Evolutionary conservation across 257 asterid species (phyloP).

Genomic region (Solanum lignicaule): DNA sequence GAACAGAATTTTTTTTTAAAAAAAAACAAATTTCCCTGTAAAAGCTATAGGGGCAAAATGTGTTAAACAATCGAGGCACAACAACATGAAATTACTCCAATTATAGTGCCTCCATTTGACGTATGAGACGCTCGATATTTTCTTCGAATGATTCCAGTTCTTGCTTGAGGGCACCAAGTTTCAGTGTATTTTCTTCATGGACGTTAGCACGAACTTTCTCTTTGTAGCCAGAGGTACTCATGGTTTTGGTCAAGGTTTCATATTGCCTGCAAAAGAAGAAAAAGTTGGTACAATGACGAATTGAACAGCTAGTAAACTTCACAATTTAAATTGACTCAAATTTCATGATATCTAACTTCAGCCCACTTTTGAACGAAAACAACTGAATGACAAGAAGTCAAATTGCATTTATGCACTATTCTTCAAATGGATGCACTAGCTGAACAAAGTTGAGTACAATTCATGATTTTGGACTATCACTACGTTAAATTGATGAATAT

Average conservation of each 20-base stretch:
- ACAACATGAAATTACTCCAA: neutral
- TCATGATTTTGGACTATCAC: neutral
- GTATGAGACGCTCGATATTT: slow-evolving; percentile 46
- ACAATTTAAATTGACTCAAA: neutral
- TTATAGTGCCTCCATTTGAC: slow-evolving; percentile 17
- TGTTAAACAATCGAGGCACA: neutral
- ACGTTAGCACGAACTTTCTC: slow-evolving; percentile 61
- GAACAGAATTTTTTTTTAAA: neutral
- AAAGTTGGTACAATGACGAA: neutral
- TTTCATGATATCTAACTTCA: neutral
- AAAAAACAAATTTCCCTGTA: neutral
- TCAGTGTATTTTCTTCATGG: slow-evolving; percentile 46
- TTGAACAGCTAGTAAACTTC: neutral
- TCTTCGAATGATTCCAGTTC: slow-evolving; percentile 48
- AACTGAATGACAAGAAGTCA: neutral
- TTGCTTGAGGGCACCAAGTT: slow-evolving; percentile 40
- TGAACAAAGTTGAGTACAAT: neutral
- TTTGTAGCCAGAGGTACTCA: slow-evolving; percentile 49
- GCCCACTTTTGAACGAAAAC: neutral
- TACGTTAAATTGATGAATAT: neutral
- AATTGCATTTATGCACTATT: neutral
- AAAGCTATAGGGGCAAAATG: neutral
- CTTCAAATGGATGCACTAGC: neutral
- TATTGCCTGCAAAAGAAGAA: slow-evolving; percentile 49
- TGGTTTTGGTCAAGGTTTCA: slow-evolving; percentile 40